These are phyloP conservation scores for Diaporthe citriasiana DNA, from an alignment of 2,329 filamentous ascomycete species.

Conservation along the genomic window DNA sequence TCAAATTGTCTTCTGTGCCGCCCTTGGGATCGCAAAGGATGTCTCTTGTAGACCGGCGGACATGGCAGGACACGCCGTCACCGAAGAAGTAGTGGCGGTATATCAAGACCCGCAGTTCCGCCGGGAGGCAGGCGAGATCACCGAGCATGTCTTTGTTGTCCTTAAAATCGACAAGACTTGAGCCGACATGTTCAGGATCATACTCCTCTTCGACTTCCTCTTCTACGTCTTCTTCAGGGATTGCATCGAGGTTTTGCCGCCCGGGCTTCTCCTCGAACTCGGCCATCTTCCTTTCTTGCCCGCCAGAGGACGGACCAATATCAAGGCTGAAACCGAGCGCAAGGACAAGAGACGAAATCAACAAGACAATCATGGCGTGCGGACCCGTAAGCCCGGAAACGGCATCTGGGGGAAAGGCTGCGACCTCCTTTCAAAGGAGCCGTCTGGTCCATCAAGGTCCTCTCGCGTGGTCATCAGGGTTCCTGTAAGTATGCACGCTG, in stretches of 20 bases:
- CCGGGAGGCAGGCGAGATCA: conserved; percentile 16
- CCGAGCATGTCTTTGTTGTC: not conserved
- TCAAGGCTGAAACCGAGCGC: conserved; percentile 21
- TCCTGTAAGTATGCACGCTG: conserved; percentile 1
- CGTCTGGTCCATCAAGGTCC: conserved; percentile 19
- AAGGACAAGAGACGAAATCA: conserved; percentile 25
- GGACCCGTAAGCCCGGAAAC: not conserved
- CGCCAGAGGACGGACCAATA: not conserved
- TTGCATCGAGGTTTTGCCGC: not conserved
- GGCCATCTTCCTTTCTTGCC: not conserved
- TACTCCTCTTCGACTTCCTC: not conserved
- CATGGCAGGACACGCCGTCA: not conserved
- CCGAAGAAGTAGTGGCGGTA: conserved; percentile 13
- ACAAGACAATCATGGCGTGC: conserved; percentile 27
- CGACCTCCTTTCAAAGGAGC: not conserved
- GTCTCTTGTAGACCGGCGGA: conserved; percentile 2
- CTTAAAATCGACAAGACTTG: not conserved
- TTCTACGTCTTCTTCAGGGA: not conserved
- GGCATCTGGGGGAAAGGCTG: not conserved
- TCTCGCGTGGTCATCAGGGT: conserved; percentile 24
- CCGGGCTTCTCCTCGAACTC: not conserved
- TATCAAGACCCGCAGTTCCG: conserved; percentile 13
- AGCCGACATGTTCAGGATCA: too few relatives aligned
- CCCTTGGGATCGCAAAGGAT: not conserved
- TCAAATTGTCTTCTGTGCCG: not conserved